These are phyloP conservation scores for Talaromyces verruculosus DNA, from an alignment of 2,329 filamentous ascomycete genomes.

Conservation along the genomic window DNA sequence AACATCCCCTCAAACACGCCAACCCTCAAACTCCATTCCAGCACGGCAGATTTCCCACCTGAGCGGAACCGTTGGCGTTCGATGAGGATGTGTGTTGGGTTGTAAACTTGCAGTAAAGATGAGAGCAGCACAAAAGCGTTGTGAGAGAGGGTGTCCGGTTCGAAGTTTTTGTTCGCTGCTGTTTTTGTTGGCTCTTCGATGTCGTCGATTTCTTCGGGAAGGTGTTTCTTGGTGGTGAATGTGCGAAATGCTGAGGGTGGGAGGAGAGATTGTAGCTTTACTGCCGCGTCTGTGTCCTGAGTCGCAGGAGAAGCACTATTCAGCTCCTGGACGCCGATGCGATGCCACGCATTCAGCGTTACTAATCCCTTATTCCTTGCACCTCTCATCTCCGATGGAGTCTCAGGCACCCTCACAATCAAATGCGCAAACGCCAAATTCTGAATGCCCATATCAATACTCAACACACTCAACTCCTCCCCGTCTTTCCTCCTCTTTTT, in stretches of 20 bases:
- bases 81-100: slow-evolving; percentile 70
- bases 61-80: slow-evolving; percentile 65
- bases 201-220: not conserved
- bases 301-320: not conserved
- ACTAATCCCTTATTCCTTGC: slow-evolving; percentile 21
- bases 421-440: slow-evolving; percentile 75
- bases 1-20: slow-evolving; percentile 82
- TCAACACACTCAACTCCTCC: slow-evolving; percentile 58
- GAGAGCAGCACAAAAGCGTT: slow-evolving; percentile 58
- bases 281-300: not conserved
- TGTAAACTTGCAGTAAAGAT: slow-evolving; percentile 49
- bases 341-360: slow-evolving; percentile 45
- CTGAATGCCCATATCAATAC: slow-evolving; percentile 80
- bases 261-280: not conserved
- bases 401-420: slow-evolving; percentile 30
- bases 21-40: slow-evolving; percentile 80
- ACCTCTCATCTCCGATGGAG: slow-evolving; percentile 19
- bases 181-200: not conserved
- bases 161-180: slow-evolving; percentile 41
- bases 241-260: slow-evolving; percentile 18
- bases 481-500: not conserved
- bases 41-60: slow-evolving; percentile 62
- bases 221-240: not conserved
- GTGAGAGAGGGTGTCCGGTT: slow-evolving; percentile 54
- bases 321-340: slow-evolving; percentile 37